Conservation (phyloP, 305 asterid species). For the Solanum chacoense region DNA sequence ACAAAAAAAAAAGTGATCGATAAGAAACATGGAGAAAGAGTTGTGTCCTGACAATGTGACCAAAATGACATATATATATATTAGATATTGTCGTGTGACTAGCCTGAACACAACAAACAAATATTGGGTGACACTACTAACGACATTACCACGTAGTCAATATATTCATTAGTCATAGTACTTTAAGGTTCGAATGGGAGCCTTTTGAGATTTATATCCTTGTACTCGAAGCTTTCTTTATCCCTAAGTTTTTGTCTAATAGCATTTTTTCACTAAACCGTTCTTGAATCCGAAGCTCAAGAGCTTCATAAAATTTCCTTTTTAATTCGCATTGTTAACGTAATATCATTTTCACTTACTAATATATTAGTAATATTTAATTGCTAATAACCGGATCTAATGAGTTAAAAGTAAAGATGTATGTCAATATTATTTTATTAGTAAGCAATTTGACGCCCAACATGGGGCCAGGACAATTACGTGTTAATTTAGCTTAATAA, state of each 20-base stretch:
- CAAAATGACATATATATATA: too few species aligned
- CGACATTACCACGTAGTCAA: background rate
- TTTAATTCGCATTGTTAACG: background rate
- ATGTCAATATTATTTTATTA: background rate
- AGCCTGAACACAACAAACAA: background rate
- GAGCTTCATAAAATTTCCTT: background rate
- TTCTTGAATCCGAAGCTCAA: background rate
- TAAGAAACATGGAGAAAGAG: too few species aligned
- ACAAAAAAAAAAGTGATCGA: too few species aligned
- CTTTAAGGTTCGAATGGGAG: background rate
- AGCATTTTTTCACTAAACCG: background rate
- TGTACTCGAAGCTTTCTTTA: background rate
- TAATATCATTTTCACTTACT: too few species aligned
- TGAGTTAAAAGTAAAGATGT: background rate
- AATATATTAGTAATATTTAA: too few species aligned
- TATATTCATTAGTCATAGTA: background rate
- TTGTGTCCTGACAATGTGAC: too few species aligned
- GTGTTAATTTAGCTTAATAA: background rate
- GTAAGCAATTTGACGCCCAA: too few species aligned
- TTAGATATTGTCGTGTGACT: too few species aligned
- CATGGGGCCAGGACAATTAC: too few species aligned
- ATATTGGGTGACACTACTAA: background rate
- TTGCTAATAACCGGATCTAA: background rate
- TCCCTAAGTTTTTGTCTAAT: background rate
- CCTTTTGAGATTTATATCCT: background rate